These are phyloP conservation scores for Lichtheimia corymbifera DNA, from an alignment of 371 early-diverging fungal species.

Conservation along the genomic window DNA sequence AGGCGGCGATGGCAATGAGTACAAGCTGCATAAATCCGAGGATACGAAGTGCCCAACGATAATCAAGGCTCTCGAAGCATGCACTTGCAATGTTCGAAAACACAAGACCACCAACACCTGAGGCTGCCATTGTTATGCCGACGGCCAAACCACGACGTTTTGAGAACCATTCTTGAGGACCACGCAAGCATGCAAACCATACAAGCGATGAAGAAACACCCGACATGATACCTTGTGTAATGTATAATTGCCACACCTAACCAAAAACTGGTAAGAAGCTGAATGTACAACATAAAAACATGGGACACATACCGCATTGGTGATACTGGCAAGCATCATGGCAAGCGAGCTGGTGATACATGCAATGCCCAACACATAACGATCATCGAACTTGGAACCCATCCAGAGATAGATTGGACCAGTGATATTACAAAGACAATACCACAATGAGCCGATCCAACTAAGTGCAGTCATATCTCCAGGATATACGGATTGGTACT, in stretches of 20 bases:
- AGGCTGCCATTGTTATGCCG: slow-evolving; percentile 48
- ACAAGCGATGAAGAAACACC: slow-evolving; percentile 16
- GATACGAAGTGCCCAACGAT: slow-evolving; percentile 63
- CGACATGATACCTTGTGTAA: slow-evolving; percentile 25
- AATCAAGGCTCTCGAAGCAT: slow-evolving; percentile 49
- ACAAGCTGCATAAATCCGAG: slow-evolving; percentile 50
- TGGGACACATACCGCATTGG: slow-evolving; percentile 10
- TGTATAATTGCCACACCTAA: slow-evolving; percentile 27
- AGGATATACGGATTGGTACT: slow-evolving; percentile 34
- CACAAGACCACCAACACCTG: slow-evolving; percentile 69
- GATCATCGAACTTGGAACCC: slow-evolving; percentile 31
- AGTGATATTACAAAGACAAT: slow-evolving; percentile 32
- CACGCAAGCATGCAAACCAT: slow-evolving; percentile 19
- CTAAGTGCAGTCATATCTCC: slow-evolving; percentile 31
- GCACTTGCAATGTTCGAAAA: slow-evolving; percentile 57
- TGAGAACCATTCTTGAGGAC: slow-evolving; percentile 18
- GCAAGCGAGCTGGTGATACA: slow-evolving; percentile 54
- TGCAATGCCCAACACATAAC: slow-evolving; percentile 13
- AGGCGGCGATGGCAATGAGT: slow-evolving; percentile 12
- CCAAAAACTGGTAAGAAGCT: not conserved
- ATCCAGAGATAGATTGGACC: slow-evolving; percentile 47
- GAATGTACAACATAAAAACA: not conserved
- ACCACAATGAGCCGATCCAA: slow-evolving; percentile 48
- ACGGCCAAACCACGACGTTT: slow-evolving; percentile 21
- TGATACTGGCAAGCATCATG: slow-evolving; percentile 26